Evolutionary conservation across 2,329 filamentous ascomycete genomes (phyloP), one percentile per base, ranked within the genome.

Genomic region (Chalaropsis thielavioides): DNA sequence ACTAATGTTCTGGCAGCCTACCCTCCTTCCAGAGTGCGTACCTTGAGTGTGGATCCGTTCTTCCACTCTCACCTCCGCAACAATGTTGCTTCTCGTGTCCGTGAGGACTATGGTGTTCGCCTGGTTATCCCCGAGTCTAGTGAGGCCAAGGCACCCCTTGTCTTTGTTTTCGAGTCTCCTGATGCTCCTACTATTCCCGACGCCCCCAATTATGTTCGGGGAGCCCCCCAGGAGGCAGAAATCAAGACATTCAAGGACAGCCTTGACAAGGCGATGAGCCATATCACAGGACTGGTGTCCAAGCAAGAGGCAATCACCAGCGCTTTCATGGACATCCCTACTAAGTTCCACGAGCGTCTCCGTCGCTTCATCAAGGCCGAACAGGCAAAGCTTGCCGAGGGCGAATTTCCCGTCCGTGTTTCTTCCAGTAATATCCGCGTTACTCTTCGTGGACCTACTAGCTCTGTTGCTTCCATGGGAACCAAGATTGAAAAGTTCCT

Each of bases 401-500:
- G 82, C 68, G 78, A 85, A 70, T 84, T 86, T 40, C 83, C 82
- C 41, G 76, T 85, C 27, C 77, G 83, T 19, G 83, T 86, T 61
- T 80, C 78, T 63, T 82, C 81, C 69, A 75, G 79, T 62, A 82
- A 83, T 69, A 81, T 82, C 1, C 80, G 79, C 1, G 80, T 92
- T 67, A 87, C 83, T 56, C 81, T 96, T 67, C 87, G 89, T 67
- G 92, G 92, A 24, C 92, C 91, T 24, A 77, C 82, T 59, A 83
- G 84, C 19, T 82, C 83, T 24, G 90, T 96, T 2, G 83, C 88
- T 62, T 82, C 84, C 1, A 81, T 97, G 46, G 80, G 83, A 38
- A 76, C 81, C 43, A 94, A 92, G 78, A 84, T 95, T 64, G 76
- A 83, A 66, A 83, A 83, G 6, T 97, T 96, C 72, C 80, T 97